Evolutionary conservation across 2,329 filamentous ascomycete species (phyloP).

Genomic region (Calycina herbarum): DNA sequence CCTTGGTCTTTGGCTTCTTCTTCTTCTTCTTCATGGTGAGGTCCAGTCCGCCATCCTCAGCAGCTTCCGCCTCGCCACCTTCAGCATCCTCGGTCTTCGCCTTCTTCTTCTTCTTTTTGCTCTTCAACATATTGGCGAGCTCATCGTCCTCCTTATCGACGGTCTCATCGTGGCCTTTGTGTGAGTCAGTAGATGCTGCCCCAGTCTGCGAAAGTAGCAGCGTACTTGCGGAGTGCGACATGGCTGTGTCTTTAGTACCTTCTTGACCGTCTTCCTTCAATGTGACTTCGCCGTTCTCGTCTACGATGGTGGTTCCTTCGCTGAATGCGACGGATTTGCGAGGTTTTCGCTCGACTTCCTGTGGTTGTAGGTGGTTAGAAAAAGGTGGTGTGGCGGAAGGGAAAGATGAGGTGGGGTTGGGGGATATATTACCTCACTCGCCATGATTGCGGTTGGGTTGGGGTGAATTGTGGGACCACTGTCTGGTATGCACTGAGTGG

Average conservation of each 20-base stretch:
- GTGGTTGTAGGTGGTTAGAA: slow-evolving; percentile 19
- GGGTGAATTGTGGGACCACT: slow-evolving; percentile 13
- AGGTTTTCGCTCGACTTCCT: slow-evolving; percentile 60
- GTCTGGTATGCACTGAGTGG: background rate
- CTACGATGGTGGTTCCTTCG: slow-evolving; percentile 82
- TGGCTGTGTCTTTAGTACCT: slow-evolving; percentile 77
- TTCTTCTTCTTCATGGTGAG: slow-evolving; percentile 40
- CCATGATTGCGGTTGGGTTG: slow-evolving; percentile 49
- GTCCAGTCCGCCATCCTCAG: slow-evolving; percentile 49
- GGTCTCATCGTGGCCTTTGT: slow-evolving; percentile 41
- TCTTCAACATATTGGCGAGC: slow-evolving; percentile 66
- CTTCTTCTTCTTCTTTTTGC: slow-evolving; percentile 83
- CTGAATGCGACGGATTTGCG: slow-evolving; percentile 95
- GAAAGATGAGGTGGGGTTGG: slow-evolving; percentile 24
- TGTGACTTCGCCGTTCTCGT: slow-evolving; percentile 83
- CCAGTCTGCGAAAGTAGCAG: slow-evolving; percentile 56
- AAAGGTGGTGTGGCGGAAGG: slow-evolving; percentile 23
- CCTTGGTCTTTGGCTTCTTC: slow-evolving; percentile 40
- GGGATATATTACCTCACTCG: slow-evolving; percentile 42
- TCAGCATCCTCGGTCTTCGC: slow-evolving; percentile 61
- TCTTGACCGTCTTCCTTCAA: slow-evolving; percentile 68
- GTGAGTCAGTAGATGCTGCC: slow-evolving; percentile 53
- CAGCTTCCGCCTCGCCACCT: slow-evolving; percentile 53
- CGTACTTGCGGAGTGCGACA: slow-evolving; percentile 72
- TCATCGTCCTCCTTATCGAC: slow-evolving; percentile 48